Evolutionary conservation across 257 asterid species (phyloP), one percentile per base, ranked within the genome.

Genomic region (Penstemon eatonii): DNA sequence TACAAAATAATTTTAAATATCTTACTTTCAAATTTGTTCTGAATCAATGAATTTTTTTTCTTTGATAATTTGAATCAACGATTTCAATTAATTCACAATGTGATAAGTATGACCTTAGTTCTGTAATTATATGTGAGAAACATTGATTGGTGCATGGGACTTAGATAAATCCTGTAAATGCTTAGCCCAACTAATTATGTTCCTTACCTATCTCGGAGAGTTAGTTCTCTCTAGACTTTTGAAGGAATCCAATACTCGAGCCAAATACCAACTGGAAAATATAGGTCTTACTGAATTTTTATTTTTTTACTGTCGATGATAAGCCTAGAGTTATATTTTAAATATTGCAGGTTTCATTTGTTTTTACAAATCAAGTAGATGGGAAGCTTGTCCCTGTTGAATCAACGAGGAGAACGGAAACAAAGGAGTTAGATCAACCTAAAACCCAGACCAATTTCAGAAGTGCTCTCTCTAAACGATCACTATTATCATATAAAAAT

Each of bases 371-470:
- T 77, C 97, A 93, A 89, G 85, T 93, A 47, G 90, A 61, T 8
- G 99, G 99, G 73, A 93, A 93, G 83, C 96, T 93, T 57, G 88
- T 82, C 65, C 97, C 99, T 33, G 52, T 90, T 37, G 99, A 90
- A 81, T 84, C 99, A 60, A 46, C 67, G 7, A 49, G 58, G 62
- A 86, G 77, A 73, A 74, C 84, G 55, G 68, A 55, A 60, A 37
- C 65, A 37, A 79, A 58, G 70, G 81, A 63, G 54, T 79, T n/a
- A 8, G 70, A 50, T 44, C 74, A 76, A 25, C 76, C 76, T 43
- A 74, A 71, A 56, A 80, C 74, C 77, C 76, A 53, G 45, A 69
- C 75, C 44, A 73, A 53, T 70, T 67, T 67, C 53, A 77, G 80
- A 72, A 88, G 74, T 62, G 75, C 50, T 38, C 42, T 68, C 45